These are phyloP conservation scores for Lipomyces yamanashiensis DNA, from an alignment of 805 yeast genomes.

Conservation along the genomic window DNA sequence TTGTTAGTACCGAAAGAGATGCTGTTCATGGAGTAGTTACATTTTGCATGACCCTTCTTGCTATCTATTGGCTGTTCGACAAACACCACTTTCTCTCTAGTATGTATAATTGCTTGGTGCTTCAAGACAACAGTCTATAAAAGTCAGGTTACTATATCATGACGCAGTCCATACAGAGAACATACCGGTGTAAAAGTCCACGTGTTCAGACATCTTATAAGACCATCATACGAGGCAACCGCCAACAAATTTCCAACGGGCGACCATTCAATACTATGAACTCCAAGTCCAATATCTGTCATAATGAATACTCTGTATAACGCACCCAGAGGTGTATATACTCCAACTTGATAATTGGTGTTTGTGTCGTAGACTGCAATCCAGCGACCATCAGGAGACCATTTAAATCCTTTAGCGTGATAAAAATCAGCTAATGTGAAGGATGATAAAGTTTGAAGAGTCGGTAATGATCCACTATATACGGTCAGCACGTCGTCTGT, in stretches of 20 bases:
- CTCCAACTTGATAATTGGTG: conserved; percentile 26
- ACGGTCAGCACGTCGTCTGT: conserved; percentile 30
- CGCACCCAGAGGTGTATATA: conserved; percentile 29
- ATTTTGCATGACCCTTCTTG: conserved; percentile 21
- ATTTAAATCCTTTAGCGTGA: conserved; percentile 25
- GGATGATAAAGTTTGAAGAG: conserved; percentile 6
- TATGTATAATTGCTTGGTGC: conserved; percentile 17
- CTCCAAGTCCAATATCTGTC: conserved; percentile 24
- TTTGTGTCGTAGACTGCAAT: conserved; percentile 30
- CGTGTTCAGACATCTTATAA: conserved; percentile 29
- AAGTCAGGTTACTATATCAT: neutral
- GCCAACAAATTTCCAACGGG: conserved; percentile 27
- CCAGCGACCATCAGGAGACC: conserved; percentile 37
- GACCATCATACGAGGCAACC: conserved; percentile 32
- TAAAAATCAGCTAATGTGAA: conserved; percentile 18
- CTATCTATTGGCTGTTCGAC: conserved; percentile 31
- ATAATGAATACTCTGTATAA: conserved; percentile 21
- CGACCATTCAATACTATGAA: conserved; percentile 32
- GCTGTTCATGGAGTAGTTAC: conserved; percentile 1
- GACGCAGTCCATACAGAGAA: neutral
- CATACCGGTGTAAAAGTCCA: conserved; percentile 34
- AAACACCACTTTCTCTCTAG: conserved; percentile 16
- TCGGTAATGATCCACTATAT: conserved; percentile 22
- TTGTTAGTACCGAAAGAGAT: neutral
- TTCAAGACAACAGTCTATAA: conserved; percentile 16